Conservation (phyloP, 805 yeast genomes). For the Teunomyces kruisii region DNA sequence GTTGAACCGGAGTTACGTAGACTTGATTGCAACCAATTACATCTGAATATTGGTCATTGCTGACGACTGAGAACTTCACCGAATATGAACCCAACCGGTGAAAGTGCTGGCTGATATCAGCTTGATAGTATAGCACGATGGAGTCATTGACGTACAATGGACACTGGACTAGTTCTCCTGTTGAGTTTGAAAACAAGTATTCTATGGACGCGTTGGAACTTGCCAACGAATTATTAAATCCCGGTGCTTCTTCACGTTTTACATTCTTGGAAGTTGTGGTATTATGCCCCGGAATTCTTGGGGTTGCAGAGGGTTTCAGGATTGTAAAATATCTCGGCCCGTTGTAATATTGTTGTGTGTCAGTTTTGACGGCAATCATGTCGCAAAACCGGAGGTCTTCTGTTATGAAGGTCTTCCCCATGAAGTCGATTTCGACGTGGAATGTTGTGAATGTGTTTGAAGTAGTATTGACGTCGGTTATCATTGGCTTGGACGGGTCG, state of each 20-base stretch:
- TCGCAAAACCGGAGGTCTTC: constrained; percentile 47
- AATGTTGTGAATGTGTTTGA: constrained; percentile 51
- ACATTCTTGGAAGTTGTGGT: background rate
- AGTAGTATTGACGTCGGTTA: constrained; percentile 43
- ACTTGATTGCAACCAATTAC: constrained; percentile 49
- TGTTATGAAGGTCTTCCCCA: constrained; percentile 41
- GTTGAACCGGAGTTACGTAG: constrained; percentile 48
- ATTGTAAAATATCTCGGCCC: constrained; percentile 26
- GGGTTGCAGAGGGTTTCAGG: background rate
- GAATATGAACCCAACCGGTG: constrained; percentile 47
- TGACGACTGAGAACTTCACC: constrained; percentile 40
- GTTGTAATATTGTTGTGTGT: constrained; percentile 23
- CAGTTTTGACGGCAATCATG: constrained; percentile 32
- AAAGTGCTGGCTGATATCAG: constrained; percentile 37
- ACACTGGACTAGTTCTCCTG: constrained; percentile 23
- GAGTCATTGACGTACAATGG: constrained; percentile 40
- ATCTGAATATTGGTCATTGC: constrained; percentile 33
- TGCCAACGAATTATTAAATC: constrained; percentile 5
- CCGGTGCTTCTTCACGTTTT: background rate
- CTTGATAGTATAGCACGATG: constrained; percentile 36
- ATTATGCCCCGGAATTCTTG: background rate
- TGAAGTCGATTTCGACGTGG: constrained; percentile 44
- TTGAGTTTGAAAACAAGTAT: constrained; percentile 6
- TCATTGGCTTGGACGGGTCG: constrained; percentile 14
- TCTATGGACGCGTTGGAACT: constrained; percentile 9